Evolutionary conservation across 2,329 filamentous ascomycete genomes (phyloP).

Genomic region (Chaetomium sp.): DNA sequence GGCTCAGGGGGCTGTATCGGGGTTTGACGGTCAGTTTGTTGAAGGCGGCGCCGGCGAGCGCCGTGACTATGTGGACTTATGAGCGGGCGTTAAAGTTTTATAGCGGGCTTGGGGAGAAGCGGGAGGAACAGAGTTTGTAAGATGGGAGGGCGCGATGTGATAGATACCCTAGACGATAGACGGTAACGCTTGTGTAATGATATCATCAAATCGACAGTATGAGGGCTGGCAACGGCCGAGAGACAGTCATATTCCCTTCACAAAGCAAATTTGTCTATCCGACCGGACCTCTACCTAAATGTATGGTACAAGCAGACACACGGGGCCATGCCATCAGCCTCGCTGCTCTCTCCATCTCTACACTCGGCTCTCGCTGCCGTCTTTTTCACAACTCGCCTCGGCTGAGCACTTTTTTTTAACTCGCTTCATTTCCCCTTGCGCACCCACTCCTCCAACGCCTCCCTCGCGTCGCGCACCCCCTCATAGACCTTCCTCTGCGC

Average conservation of each 20-base stretch:
- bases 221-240: background rate
- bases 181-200: constrained; percentile 14
- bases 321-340: background rate
- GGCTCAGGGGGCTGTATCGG: constrained; percentile 78
- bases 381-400: background rate
- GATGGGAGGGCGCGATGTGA: background rate
- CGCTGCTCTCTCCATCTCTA: constrained; percentile 15
- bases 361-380: background rate
- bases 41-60: constrained; percentile 91
- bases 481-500: constrained; percentile 74
- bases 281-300: constrained; percentile 22
- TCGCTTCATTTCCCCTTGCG: constrained; percentile 75
- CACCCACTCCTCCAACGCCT: constrained; percentile 84
- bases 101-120: constrained; percentile 42
- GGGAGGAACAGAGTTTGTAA: constrained; percentile 16
- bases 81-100: constrained; percentile 71
- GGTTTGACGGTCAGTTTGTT: constrained; percentile 85
- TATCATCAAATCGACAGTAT: background rate
- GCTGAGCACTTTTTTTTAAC: background rate
- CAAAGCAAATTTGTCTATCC: constrained; percentile 27
- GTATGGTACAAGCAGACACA: constrained; percentile 26
- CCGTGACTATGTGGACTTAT: constrained; percentile 94
- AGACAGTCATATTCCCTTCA: constrained; percentile 1
- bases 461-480: constrained; percentile 74
- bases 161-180: constrained; percentile 23